Evolutionary conservation across 2,329 filamentous ascomycete genomes (phyloP).

Genomic region (Pseudocercospora vitis): DNA sequence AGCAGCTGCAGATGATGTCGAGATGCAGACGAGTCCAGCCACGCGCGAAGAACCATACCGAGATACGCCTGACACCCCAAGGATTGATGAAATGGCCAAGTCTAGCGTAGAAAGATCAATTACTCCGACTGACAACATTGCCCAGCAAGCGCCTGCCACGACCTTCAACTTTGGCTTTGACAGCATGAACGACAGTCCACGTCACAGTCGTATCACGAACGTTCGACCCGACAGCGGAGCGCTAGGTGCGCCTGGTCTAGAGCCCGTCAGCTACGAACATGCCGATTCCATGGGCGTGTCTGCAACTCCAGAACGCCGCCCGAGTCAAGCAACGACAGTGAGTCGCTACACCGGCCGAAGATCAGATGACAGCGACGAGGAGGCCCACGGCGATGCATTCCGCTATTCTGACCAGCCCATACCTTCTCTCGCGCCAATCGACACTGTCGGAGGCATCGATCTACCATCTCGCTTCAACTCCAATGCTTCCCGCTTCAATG

Average conservation of each 20-base stretch:
- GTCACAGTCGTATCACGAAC: conserved; percentile 14
- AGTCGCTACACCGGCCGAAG: conserved; percentile 7
- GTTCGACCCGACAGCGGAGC: conserved; percentile 25
- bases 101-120: conserved; percentile 17
- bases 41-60: conserved; percentile 37
- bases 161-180: conserved; percentile 31
- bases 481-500: conserved; percentile 18
- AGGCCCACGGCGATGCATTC: not conserved
- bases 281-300: conserved; percentile 21
- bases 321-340: conserved; percentile 17
- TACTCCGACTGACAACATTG: conserved; percentile 23
- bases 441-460: conserved; percentile 32
- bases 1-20: conserved; percentile 57
- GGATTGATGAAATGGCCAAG: not conserved
- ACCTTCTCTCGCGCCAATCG: conserved; percentile 34
- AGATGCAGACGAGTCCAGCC: conserved; percentile 37
- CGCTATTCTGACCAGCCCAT: conserved; percentile 27
- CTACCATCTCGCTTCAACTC: conserved; percentile 37
- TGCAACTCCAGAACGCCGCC: conserved; percentile 13
- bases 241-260: conserved; percentile 23
- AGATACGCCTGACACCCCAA: conserved; percentile 29
- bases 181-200: conserved; percentile 9
- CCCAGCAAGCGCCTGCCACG: conserved; percentile 6
- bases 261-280: conserved; percentile 27
- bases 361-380: conserved; percentile 1